phyloP scores from a whole-genome alignment of 1,284 basidiomycete species.

The Pseudozyma sp. region DNA sequence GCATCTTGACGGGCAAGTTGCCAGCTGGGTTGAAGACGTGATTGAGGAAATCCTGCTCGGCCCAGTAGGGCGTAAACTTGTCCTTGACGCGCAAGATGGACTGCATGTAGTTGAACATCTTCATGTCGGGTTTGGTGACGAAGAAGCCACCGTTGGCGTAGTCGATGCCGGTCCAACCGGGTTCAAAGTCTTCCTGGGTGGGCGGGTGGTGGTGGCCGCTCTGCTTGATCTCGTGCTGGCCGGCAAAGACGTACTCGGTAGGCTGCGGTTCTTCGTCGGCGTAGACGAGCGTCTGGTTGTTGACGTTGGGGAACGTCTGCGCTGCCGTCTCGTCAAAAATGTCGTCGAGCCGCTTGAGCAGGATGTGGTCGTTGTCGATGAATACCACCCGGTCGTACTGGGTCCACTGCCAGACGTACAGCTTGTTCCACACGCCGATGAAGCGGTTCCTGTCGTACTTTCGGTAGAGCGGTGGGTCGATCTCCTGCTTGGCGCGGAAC shows the following conservation, averaged over 20 bases:
- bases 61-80: background rate
- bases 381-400: background rate
- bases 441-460: background rate
- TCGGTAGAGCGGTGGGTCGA: background rate
- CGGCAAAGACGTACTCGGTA: background rate
- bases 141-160: slow-evolving; percentile 6
- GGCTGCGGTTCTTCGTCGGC: background rate
- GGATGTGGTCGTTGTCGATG: background rate
- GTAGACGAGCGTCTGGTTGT: background rate
- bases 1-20: slow-evolving; percentile 5
- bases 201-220: background rate
- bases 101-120: slow-evolving; percentile 4
- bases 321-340: background rate
- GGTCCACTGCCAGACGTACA: slow-evolving; percentile 3
- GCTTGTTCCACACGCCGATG: slow-evolving; percentile 3
- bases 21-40: slow-evolving; percentile 3
- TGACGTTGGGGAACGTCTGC: background rate
- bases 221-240: background rate
- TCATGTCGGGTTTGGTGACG: background rate
- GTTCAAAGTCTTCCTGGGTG: background rate
- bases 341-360: background rate
- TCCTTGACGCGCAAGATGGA: background rate
- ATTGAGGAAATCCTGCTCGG: slow-evolving; percentile 6
- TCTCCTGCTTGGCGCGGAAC: background rate
- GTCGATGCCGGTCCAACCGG: background rate